Evolutionary conservation across 208 protist species (phyloP), one percentile per base, ranked within the genome.

Genomic region (Trypanosomatidae sp.): DNA sequence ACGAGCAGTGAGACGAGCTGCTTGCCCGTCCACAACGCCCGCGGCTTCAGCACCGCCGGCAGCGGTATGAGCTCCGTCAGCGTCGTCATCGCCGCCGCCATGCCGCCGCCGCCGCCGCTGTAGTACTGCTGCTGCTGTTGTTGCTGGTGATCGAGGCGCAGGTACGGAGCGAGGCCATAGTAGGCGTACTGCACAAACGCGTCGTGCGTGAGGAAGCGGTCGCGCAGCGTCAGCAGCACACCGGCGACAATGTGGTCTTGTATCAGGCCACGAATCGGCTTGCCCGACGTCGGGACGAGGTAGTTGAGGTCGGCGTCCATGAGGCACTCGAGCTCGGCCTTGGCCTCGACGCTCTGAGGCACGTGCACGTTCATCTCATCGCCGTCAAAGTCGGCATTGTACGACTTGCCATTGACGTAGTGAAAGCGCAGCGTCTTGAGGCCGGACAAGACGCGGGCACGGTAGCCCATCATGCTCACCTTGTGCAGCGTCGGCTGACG

Each of bases 331-430:
- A 97, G 80, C 80, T 99, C 98, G 19, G 94, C 80, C 41, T 87
- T 71, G 13, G 94, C 88, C 59, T 94, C 66, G 8, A 95, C 23
- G 46, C 71, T 91, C 74, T 99, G 98, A 43, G 97, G 97, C 4
- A 99, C 87, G 69, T 99, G 98, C 22, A 99, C 60, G 84, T 99
- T 99, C 93, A 99, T 99, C 71, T 99, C 98, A 78, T 99, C 98
- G 22, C 98, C 98, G 83, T 99, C 98, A 70, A 99, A 99, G 83
- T 99, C 98, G 8, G 98, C 98, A 70, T 99, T 99, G 81, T 98
- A 99, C n/a, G 95, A 96, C 58, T 97, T 99, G 71, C 98, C 99
- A 77, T 99, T 99, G 28, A 97, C 93, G 76, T 99, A 99, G 75
- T 99, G 98, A 61, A 99, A 97, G 47, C 98, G 89, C 37, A 99